phyloP scores from a whole-genome alignment of 2,329 filamentous ascomycete genomes.

The Stagonosporopsis chrysanthemi region DNA sequence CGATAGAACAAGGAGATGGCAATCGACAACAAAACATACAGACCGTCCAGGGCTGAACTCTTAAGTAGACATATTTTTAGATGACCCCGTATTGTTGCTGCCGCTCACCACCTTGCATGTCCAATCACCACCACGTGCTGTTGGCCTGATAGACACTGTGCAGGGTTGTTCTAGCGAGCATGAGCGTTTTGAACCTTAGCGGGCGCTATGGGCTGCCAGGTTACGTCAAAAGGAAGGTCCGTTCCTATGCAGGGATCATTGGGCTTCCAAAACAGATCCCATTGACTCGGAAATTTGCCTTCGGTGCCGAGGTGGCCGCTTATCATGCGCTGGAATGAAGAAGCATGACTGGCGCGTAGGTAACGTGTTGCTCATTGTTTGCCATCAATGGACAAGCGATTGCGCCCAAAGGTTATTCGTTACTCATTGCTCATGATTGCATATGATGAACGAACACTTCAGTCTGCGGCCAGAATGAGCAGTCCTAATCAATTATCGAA shows the following conservation, averaged over 20 bases:
- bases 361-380: neutral
- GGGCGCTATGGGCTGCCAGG: slow-evolving; percentile 26
- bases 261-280: slow-evolving; percentile 2
- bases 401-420: too few species aligned
- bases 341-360: slow-evolving; percentile 8
- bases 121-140: slow-evolving; percentile 25
- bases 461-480: neutral
- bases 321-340: slow-evolving; percentile 12
- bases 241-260: slow-evolving; percentile 26
- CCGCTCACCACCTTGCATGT: slow-evolving; percentile 14
- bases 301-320: slow-evolving; percentile 7
- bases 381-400: neutral
- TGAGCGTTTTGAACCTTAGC: slow-evolving; percentile 23
- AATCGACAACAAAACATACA: slow-evolving; percentile 3
- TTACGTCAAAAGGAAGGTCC: slow-evolving; percentile 20
- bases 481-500: slow-evolving; percentile 1
- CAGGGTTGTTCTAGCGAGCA: slow-evolving; percentile 9
- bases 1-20: neutral
- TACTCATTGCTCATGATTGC: neutral
- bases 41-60: slow-evolving; percentile 13
- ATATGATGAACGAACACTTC: neutral
- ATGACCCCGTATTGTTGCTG: slow-evolving; percentile 24
- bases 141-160: slow-evolving; percentile 9
- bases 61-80: slow-evolving; percentile 21
- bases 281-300: slow-evolving; percentile 18